Evolutionary conservation across 1,284 basidiomycete genomes (phyloP), one percentile per base, ranked within the genome.

Genomic region (Cerrena zonata): DNA sequence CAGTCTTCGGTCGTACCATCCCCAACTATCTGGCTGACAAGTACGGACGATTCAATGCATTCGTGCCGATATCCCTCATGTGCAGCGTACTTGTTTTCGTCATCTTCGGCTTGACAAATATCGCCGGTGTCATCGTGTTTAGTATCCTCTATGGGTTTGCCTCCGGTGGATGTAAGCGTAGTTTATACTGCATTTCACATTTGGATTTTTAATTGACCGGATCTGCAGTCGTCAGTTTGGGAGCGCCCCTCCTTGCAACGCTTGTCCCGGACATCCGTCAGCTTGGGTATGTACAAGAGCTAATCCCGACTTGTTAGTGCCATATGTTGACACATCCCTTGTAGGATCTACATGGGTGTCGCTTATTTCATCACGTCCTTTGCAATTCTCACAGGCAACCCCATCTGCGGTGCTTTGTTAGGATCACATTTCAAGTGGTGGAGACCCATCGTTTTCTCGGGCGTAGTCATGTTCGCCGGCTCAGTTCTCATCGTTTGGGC

Each of bases 31-130:
- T 57, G 21, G 56, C 56, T 3, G 25, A 45, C 10, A 45, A 45
- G 18, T 30, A n/a, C 4, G 44, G 44, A n/a, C 45, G 56, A 7
- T 51, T 56, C 22, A 56, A 53, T 23, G 23, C 39, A n/a, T 27
- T 46, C 27, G 37, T 39, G n/a, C 25, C 44, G 23, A 43, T 47
- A 46, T 12, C 47, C 22, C 36, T 56, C 36, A 36, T 24, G 13
- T 53, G 53, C 22, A 51, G 47, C 12, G 44, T 55, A 12, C 49
- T 62, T 3, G 47, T 61, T 21, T 58, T 63, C 48, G 53, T 48
- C n/a, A 34, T 65, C 36, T 52, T 60, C 23, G 62, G 54, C 19
- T 26, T 62, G 19, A 51, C 50, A 21, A 45, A 37, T 22, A 38
- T 39, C 13, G 53, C 45, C 4, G 48, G 50, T 18, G 45, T 44